Conservation (phyloP, 768 basidiomycete genomes). For the Boletus insuetus region DNA sequence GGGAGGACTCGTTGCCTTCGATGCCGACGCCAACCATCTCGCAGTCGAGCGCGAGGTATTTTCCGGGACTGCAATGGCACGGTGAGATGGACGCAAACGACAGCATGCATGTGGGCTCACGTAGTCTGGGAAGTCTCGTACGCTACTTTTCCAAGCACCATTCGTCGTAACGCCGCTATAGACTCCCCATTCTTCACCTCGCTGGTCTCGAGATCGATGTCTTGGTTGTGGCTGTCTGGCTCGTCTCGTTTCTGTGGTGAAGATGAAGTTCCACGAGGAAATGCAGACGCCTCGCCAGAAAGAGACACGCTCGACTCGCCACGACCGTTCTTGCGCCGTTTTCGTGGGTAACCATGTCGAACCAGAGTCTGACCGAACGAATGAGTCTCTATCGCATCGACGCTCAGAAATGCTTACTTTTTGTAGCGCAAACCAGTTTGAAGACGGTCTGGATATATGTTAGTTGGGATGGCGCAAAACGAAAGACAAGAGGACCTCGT, state of each 20-base stretch:
- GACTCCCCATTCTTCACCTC: constrained; percentile 50
- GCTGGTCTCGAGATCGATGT: constrained; percentile 18
- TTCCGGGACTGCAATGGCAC: constrained; percentile 51
- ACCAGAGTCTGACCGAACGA: not conserved
- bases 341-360: constrained; percentile 12
- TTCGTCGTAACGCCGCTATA: constrained; percentile 42
- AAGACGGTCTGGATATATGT: constrained; percentile 36
- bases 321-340: constrained; percentile 18
- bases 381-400: not conserved
- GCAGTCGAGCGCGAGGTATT: constrained; percentile 86
- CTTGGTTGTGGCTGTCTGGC: not conserved
- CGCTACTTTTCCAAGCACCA: constrained; percentile 50
- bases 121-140: constrained; percentile 39
- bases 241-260: not conserved
- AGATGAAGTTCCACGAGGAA: not conserved
- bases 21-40: constrained; percentile 33
- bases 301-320: not conserved
- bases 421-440: constrained; percentile 56
- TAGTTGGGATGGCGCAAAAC: constrained; percentile 5
- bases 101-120: constrained; percentile 36
- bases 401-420: constrained; percentile 37
- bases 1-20: constrained; percentile 12
- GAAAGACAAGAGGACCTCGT: constrained; percentile 2
- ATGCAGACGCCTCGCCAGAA: not conserved
- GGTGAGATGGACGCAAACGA: not conserved